phyloP scores from a whole-genome alignment of 2,329 filamentous ascomycete genomes.

The Penicillium brasilianum region DNA sequence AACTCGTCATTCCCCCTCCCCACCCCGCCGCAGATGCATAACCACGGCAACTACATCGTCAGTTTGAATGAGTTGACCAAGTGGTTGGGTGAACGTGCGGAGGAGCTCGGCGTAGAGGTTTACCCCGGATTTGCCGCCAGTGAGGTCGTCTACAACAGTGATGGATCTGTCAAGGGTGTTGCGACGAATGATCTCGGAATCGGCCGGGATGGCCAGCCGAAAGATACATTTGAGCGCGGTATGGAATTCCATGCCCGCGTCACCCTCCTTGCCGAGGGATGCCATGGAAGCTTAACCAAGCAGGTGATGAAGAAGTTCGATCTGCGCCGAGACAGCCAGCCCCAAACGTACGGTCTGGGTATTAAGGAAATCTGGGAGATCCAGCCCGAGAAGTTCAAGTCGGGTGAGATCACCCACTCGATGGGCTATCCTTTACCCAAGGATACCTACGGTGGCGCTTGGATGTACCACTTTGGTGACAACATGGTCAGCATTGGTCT shows the following conservation, averaged over 20 bases:
- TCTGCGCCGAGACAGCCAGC: constrained; percentile 82
- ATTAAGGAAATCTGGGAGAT: constrained; percentile 99
- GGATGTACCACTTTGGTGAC: constrained; percentile 99
- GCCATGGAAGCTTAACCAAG: constrained; percentile 93
- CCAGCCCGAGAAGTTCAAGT: constrained; percentile 86
- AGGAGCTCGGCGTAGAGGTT: constrained; percentile 93
- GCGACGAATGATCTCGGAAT: constrained; percentile 95
- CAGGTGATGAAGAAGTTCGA: constrained; percentile 95
- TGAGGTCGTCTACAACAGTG: constrained; percentile 83
- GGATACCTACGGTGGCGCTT: constrained; percentile 95
- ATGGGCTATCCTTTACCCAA: constrained; percentile 89
- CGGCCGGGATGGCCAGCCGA: constrained; percentile 78
- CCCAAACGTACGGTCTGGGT: constrained; percentile 93
- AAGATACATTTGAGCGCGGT: constrained; percentile 89
- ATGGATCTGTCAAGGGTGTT: constrained; percentile 90
- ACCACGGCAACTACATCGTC: constrained; percentile 96
- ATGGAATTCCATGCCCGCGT: constrained; percentile 97
- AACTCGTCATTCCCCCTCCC: constrained; percentile 78
- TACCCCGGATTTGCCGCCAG: constrained; percentile 96
- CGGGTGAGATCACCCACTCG: constrained; percentile 83
- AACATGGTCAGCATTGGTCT: constrained; percentile 92
- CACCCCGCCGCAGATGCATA: constrained; percentile 95
- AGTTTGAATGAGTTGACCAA: constrained; percentile 93
- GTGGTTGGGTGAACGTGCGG: constrained; percentile 95
- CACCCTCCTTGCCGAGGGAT: constrained; percentile 92